Percentiles rank a stretch among this genome's conserved stretches.
phyloP scores from a whole-genome alignment of 371 early-diverging fungal genomes.

The Mucor ambiguus region DNA sequence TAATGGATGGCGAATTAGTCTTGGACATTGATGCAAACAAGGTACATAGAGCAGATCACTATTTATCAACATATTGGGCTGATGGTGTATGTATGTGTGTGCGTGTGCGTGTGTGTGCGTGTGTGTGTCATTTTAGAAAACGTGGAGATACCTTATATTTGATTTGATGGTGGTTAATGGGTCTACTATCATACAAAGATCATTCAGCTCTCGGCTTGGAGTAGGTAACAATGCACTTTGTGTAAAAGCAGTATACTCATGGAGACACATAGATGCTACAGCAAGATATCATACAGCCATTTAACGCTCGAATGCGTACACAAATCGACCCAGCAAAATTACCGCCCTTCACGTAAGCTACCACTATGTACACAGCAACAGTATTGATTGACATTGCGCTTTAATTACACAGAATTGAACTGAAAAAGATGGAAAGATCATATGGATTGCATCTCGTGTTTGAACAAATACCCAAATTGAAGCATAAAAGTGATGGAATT shows the following conservation, averaged over 20 bases:
- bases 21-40: conserved; percentile 58
- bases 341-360: conserved; percentile 70
- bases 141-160: conserved; percentile 68
- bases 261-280: conserved; percentile 53
- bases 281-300: conserved; percentile 68
- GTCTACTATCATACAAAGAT: conserved; percentile 54
- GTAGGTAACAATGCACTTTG: conserved; percentile 37
- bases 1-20: conserved; percentile 82
- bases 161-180: conserved; percentile 72
- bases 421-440: conserved; percentile 65
- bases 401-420: conserved; percentile 46
- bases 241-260: background rate
- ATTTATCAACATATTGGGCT: background rate
- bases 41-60: conserved; percentile 27
- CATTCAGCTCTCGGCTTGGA: conserved; percentile 70
- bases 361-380: background rate
- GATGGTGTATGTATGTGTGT: background rate
- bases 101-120: background rate
- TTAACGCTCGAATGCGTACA: conserved; percentile 34
- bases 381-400: background rate
- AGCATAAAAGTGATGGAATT: conserved; percentile 87
- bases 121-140: conserved; percentile 34
- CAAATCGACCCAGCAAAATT: conserved; percentile 40
- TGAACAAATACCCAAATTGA: conserved; percentile 65
- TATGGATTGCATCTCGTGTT: conserved; percentile 62